phyloP scores from a whole-genome alignment of 1,284 basidiomycete species.

The Puccinia horiana region DNA sequence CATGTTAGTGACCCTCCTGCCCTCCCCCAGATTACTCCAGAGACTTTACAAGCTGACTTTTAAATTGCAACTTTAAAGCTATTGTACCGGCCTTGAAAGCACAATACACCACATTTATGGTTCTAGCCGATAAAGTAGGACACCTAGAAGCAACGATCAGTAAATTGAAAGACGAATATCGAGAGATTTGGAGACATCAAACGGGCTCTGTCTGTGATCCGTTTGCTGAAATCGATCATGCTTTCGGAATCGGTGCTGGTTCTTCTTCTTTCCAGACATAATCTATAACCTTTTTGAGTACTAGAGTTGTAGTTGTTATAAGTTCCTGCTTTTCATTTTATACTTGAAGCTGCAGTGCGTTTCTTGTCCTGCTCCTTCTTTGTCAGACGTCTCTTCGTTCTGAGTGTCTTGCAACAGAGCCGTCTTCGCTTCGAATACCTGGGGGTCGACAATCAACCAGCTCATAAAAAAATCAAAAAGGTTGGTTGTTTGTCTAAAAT shows the following conservation, averaged over 20 bases:
- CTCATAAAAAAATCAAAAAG: too few species aligned
- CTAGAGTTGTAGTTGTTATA: too few species aligned
- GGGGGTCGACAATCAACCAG: too few species aligned
- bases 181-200: slow-evolving; percentile 43
- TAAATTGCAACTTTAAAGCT: slow-evolving; percentile 1
- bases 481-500: too few species aligned
- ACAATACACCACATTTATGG: slow-evolving; percentile 47
- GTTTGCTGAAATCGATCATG: slow-evolving; percentile 44
- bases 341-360: too few species aligned
- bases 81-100: slow-evolving; percentile 46
- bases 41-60: not conserved
- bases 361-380: too few species aligned
- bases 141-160: not conserved
- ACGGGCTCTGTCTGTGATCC: slow-evolving; percentile 46
- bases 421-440: too few species aligned
- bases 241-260: not conserved
- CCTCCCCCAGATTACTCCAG: not conserved
- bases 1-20: slow-evolving; percentile 6
- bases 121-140: slow-evolving; percentile 39
- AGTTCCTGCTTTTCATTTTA: too few species aligned
- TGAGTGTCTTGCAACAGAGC: too few species aligned
- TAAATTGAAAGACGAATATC: slow-evolving; percentile 32
- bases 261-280: not conserved
- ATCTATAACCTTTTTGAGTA: too few species aligned
- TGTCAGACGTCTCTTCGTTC: too few species aligned